Evolutionary conservation across 1,139 yeast genomes (phyloP), one percentile per base, ranked within the genome.

Genomic region (Saccharomycopsis crataegensis): DNA sequence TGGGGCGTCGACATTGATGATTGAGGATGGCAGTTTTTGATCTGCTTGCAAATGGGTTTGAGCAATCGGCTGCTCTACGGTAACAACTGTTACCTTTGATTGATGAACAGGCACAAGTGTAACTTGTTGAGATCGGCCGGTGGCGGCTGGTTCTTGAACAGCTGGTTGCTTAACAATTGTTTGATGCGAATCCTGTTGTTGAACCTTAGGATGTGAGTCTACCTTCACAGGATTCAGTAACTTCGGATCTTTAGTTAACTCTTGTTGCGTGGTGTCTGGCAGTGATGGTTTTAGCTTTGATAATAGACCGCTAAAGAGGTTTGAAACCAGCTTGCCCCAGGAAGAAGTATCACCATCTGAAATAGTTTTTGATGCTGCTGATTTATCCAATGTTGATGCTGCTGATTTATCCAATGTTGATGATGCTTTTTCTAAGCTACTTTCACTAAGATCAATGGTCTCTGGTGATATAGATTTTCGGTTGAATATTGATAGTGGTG

Each of bases 21-120:
- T n/a, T n/a, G 49, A 12, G 6, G 38, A 9, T 11, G 48, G 12
- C 41, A 16, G 17, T 6, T 41, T 9, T 16, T 11, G 34, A 33
- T n/a, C 38, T 31, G 41, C 42, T n/a, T 45, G 14, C 16, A 22
- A 12, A 11, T 11, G 44, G 16, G 12, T 36, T 33, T 44, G 12
- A 46, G 44, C 31, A 11, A 8, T 32, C 7, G 44, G 48, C 12
- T 12, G 14, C 44, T 3, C 48, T 12, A 45, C 16, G 6, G 44
- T n/a, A 45, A 45, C n/a, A 3, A n/a, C 48, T n/a, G 48, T n/a
- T 4, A 45, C 48, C 44, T 3, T n/a, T 45, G 48, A 6, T 45
- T n/a, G 5, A 6, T 51, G 33, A 46, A 6, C 52, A 28, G 48
- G 50, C 9, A 33, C 50, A 40, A 32, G 49, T 45, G 50, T 33